phyloP scores from a whole-genome alignment of 768 basidiomycete genomes.

The Psilocybe cyanescens region DNA sequence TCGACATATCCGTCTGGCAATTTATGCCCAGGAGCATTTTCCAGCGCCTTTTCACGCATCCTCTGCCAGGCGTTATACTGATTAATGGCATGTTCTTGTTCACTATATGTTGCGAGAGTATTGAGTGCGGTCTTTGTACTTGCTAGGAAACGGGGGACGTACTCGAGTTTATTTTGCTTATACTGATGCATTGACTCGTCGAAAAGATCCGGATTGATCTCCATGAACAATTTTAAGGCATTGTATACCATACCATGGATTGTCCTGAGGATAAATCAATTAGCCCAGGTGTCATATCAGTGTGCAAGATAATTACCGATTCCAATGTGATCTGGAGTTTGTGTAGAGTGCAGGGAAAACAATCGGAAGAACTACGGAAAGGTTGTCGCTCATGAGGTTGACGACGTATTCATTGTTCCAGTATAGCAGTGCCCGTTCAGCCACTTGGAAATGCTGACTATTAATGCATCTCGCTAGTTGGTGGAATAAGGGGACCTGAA shows the following conservation, averaged over 20 bases:
- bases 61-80: constrained; percentile 92
- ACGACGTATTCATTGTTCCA: constrained; percentile 99
- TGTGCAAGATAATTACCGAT: constrained; percentile 71
- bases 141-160: constrained; percentile 30
- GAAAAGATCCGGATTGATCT: constrained; percentile 96
- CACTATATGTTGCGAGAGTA: constrained; percentile 50
- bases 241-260: constrained; percentile 99
- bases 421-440: constrained; percentile 94
- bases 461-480: constrained; percentile 98
- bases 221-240: constrained; percentile 98
- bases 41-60: constrained; percentile 74
- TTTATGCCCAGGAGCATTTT: constrained; percentile 69
- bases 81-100: constrained; percentile 82
- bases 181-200: constrained; percentile 94
- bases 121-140: background rate
- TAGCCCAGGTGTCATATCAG: background rate
- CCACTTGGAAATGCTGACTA: constrained; percentile 99
- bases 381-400: constrained; percentile 98
- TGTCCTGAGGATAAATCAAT: constrained; percentile 57
- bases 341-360: constrained; percentile 96
- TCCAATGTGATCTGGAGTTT: constrained; percentile 98
- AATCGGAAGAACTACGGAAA: constrained; percentile 86
- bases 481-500: constrained; percentile 89
- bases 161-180: constrained; percentile 87
- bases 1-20: constrained; percentile 75